Evolutionary conservation across 768 basidiomycete genomes (phyloP).

Genomic region (Vishniacozyma victoriae): DNA sequence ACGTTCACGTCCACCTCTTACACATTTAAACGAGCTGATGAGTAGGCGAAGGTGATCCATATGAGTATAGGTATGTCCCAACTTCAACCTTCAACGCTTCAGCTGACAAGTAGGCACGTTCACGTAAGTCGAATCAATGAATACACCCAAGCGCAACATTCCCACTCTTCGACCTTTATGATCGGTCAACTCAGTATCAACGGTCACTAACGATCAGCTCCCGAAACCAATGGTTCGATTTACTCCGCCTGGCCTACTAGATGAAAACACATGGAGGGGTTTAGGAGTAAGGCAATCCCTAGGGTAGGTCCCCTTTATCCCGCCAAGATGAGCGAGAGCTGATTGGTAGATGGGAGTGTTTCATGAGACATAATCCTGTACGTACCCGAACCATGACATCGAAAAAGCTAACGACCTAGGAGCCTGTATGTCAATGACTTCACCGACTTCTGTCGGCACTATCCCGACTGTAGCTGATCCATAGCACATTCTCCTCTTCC

Average conservation of each 20-base stretch:
- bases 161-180: background rate
- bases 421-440: too few species aligned
- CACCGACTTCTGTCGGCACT: too few species aligned
- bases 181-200: background rate
- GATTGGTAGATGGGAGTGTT: too few species aligned
- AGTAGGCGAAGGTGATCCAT: slow-evolving; percentile 26
- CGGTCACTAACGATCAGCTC: slow-evolving; percentile 14
- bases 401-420: too few species aligned
- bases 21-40: background rate
- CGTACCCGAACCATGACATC: too few species aligned
- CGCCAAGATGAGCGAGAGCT: too few species aligned
- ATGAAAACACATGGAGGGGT: slow-evolving; percentile 35
- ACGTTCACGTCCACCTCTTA: slow-evolving; percentile 7
- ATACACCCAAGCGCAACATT: background rate
- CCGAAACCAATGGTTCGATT: slow-evolving; percentile 29
- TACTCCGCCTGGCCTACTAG: slow-evolving; percentile 31
- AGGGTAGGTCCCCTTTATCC: slow-evolving; percentile 26
- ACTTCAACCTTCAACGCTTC: background rate
- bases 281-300: slow-evolving; percentile 39
- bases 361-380: too few species aligned
- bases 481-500: too few species aligned
- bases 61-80: slow-evolving; percentile 33
- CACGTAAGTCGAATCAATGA: slow-evolving; percentile 10
- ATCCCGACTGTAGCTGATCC: too few species aligned
- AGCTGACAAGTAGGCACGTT: slow-evolving; percentile 25